Evolutionary conservation across 2,329 filamentous ascomycete genomes (phyloP), one percentile per base, ranked within the genome.

Genomic region (Penicillium sp.): DNA sequence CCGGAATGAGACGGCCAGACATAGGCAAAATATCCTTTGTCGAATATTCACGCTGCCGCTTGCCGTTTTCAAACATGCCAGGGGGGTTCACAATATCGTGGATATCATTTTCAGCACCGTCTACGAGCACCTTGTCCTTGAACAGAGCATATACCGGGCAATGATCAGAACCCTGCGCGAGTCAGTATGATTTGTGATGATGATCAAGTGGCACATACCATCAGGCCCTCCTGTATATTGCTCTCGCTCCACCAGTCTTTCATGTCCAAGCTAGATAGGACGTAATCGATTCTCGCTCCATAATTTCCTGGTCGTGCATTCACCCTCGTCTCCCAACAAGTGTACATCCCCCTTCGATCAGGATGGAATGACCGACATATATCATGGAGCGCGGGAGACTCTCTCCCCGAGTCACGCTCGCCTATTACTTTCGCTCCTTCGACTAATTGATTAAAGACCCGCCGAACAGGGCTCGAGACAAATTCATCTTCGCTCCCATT

Each of bases 251-350:
- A 89, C 91, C 92, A 97, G 52, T 82, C 76, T 65, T 86, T 89
- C 78, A 96, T 89, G 35, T 83, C 82, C 42, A 87, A 79, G 62
- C 86, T 94, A 69, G 91, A 96, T 3, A 97, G 80, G 18, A 99
- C 83, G 72, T 96, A 97, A 72, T 99, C 94, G 64, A 97, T 97
- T 35, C 94, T 84, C 55, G 90, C 88, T 5, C 94, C 94, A 71
- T 88, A 95, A 69, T 97, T 97, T 2, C 90, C 91, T 3, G 93
- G 93, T n/a, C 94, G 82, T n/a, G 90, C 90, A 71, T 97, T 97
- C 67, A 91, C 89, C 70, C 89, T 92, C 51, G 90, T 92, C 61
- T 97, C 91, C 93, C 93, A 97, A 71, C 93, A 96, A 0, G 94
- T 97, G 71, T 91, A 97, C 94, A 99, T 97, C 59, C 91, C 91